These are phyloP conservation scores for Strobilomyces echinocephalus DNA, from an alignment of 768 basidiomycete species.

Conservation along the genomic window DNA sequence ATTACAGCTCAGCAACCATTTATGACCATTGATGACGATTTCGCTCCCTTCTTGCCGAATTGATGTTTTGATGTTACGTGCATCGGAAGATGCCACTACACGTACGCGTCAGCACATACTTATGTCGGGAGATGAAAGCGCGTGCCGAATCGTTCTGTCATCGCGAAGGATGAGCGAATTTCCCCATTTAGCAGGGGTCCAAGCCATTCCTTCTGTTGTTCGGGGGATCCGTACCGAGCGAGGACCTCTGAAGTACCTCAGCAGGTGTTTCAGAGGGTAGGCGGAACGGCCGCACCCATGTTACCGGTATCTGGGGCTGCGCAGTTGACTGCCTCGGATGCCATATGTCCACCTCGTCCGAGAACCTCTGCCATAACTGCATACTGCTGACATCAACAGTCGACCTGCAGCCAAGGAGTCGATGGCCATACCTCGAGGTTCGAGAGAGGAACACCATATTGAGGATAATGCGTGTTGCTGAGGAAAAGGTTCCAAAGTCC, in stretches of 20 bases:
- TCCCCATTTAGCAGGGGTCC: constrained; percentile 84
- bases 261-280: background rate
- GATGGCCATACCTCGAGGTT: constrained; percentile 75
- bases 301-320: constrained; percentile 97
- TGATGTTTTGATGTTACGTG: constrained; percentile 89
- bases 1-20: constrained; percentile 59
- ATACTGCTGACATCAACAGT: constrained; percentile 49
- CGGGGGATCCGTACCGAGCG: constrained; percentile 87
- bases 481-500: constrained; percentile 98
- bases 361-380: constrained; percentile 96
- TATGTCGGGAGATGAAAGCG: constrained; percentile 1
- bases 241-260: constrained; percentile 70
- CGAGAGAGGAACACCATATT: constrained; percentile 81
- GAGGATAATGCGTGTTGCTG: constrained; percentile 89
- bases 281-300: constrained; percentile 59
- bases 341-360: constrained; percentile 76
- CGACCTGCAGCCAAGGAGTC: background rate
- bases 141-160: constrained; percentile 90
- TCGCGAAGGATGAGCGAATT: constrained; percentile 91
- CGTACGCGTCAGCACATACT: constrained; percentile 1
- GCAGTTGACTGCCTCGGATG: constrained; percentile 87
- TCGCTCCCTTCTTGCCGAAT: constrained; percentile 79
- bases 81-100: constrained; percentile 85
- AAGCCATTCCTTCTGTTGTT: constrained; percentile 90
- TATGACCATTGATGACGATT: constrained; percentile 93